phyloP scores from a whole-genome alignment of 805 yeast genomes.

The Yarrowia sp. region DNA sequence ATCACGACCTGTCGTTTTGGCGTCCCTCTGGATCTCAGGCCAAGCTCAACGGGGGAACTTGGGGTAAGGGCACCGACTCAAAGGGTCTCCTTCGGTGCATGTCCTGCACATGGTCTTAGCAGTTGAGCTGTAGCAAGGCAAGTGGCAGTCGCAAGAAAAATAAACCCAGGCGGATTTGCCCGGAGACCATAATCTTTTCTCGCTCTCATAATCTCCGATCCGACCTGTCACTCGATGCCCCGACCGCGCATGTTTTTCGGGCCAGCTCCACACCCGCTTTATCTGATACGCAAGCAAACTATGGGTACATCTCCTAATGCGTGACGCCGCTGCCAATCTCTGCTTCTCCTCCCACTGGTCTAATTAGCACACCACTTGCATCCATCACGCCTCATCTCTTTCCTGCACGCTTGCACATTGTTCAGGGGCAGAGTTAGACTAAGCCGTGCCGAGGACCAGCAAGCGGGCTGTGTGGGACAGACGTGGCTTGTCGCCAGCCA shows the following conservation, averaged over 20 bases:
- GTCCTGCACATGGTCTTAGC: constrained; percentile 24
- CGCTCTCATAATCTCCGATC: too few relatives aligned
- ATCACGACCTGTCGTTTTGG: background rate
- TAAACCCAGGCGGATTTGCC: too few relatives aligned
- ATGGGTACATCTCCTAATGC: background rate
- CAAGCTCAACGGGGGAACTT: background rate
- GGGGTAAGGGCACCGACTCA: background rate
- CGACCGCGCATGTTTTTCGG: too few relatives aligned
- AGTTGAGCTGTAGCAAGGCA: constrained; percentile 14
- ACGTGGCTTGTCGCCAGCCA: background rate
- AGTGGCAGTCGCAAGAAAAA: too few relatives aligned
- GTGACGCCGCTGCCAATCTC: background rate
- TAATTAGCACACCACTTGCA: background rate
- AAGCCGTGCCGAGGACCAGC: constrained; percentile 9
- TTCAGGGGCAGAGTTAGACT: constrained; percentile 24
- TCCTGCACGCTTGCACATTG: constrained; percentile 10
- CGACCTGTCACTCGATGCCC: too few relatives aligned
- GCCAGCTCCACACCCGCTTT: too few relatives aligned
- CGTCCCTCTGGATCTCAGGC: background rate
- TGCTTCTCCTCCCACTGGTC: background rate
- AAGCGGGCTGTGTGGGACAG: constrained; percentile 9
- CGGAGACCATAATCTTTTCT: too few relatives aligned
- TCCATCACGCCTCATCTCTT: constrained; percentile 13
- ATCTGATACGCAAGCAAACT: too few relatives aligned
- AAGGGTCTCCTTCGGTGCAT: constrained; percentile 24